A percentile compares a stretch with the other conserved stretches of the same genome.
Evolutionary conservation across 805 yeast genomes (phyloP).

Genomic region (Clavispora santaluciae): DNA sequence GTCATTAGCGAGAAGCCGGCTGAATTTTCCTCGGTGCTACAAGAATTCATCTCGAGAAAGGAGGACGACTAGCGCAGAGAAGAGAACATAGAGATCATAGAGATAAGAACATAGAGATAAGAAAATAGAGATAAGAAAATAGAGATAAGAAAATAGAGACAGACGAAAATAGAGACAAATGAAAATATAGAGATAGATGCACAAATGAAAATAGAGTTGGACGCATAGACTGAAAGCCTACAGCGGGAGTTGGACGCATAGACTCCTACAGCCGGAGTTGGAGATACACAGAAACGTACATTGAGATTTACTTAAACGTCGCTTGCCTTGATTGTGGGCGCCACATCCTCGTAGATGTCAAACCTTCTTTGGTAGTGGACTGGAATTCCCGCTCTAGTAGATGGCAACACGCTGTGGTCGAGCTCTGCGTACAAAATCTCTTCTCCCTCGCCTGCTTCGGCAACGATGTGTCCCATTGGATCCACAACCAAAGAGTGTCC

Average conservation of each 20-base stretch:
- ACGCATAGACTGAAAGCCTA: too few relatives aligned
- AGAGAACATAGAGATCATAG: not conserved
- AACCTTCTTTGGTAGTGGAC: constrained; percentile 66
- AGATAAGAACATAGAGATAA: too few relatives aligned
- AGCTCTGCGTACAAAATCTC: constrained; percentile 71
- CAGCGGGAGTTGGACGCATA: too few relatives aligned
- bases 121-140: not conserved
- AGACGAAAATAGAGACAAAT: not conserved
- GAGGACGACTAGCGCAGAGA: constrained; percentile 24
- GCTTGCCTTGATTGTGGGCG: constrained; percentile 9
- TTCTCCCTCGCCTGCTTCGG: constrained; percentile 77
- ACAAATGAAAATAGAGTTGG: too few relatives aligned
- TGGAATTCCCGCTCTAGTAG: constrained; percentile 64
- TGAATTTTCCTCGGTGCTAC: constrained; percentile 61
- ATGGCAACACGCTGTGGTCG: constrained; percentile 53
- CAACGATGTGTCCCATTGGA: constrained; percentile 56
- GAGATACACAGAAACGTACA: not conserved
- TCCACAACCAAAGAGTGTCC: constrained; percentile 64
- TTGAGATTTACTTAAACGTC: constrained; percentile 5
- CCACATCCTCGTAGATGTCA: constrained; percentile 50
- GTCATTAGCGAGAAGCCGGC: constrained; percentile 80
- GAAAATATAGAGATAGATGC: not conserved
- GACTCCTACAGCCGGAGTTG: not conserved
- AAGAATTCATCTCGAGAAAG: constrained; percentile 54
- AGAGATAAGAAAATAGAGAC: not conserved